Conservation (phyloP, 495 filamentous ascomycete genomes). For the Paragyromitra xinjiangensis region DNA sequence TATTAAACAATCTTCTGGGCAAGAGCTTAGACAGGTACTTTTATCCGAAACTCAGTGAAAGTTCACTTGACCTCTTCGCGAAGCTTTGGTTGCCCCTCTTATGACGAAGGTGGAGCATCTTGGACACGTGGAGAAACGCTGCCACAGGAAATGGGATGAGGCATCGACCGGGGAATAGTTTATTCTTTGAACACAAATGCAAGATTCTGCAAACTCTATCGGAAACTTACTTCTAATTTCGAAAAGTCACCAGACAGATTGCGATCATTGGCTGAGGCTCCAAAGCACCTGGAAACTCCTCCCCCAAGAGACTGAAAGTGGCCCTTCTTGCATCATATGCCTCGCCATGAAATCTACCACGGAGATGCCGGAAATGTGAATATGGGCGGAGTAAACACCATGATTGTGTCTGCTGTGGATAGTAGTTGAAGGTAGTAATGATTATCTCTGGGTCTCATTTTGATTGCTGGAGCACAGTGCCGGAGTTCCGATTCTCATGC, state of each 20-base stretch:
- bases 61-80: not conserved
- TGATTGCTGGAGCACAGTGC: not conserved
- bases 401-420: not conserved
- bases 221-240: not conserved
- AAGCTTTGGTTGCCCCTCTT: not conserved
- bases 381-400: not conserved
- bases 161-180: not conserved
- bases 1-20: not conserved
- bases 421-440: not conserved
- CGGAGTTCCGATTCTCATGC: not conserved
- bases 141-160: not conserved
- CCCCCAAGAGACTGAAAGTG: not conserved
- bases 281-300: not conserved
- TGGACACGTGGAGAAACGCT: not conserved
- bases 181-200: not conserved
- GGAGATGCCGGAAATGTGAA: not conserved
- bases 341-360: not conserved
- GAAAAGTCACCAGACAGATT: not conserved
- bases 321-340: not conserved
- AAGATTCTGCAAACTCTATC: not conserved
- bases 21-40: slow-evolving; percentile 1
- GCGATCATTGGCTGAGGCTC: not conserved
- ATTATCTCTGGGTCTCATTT: not conserved
- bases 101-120: not conserved
- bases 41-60: slow-evolving; percentile 1